phyloP scores from a whole-genome alignment of 306 rosid genomes.

The Gynostemma pentaphyllum region DNA sequence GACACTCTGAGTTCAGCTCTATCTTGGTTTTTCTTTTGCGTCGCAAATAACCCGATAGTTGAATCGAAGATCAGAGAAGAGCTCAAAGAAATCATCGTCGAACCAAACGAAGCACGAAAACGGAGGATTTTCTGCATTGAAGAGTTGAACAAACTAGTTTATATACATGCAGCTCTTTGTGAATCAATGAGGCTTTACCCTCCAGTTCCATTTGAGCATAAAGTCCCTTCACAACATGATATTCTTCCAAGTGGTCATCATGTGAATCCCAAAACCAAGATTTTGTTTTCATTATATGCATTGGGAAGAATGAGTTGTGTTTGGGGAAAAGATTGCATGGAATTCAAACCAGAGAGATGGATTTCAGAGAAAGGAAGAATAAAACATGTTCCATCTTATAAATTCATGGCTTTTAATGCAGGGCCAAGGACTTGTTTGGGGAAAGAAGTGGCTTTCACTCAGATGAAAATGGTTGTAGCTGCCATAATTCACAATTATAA shows the following conservation, averaged over 20 bases:
- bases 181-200: conserved; percentile 45
- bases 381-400: conserved; percentile 25
- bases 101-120: neutral
- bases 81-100: conserved; percentile 6
- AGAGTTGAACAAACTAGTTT: conserved; percentile 25
- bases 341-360: conserved; percentile 61
- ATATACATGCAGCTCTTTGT: conserved; percentile 39
- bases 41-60: conserved; percentile 31
- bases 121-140: neutral
- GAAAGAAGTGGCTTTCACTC: conserved; percentile 24
- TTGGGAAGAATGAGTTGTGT: conserved; percentile 40
- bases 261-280: conserved; percentile 5
- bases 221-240: conserved; percentile 12
- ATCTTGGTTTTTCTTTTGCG: conserved; percentile 37
- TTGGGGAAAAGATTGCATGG: conserved; percentile 42
- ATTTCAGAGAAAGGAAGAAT: conserved; percentile 20
- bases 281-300: conserved; percentile 24
- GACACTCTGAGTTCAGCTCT: conserved; percentile 36
- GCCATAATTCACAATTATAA: conserved; percentile 23
- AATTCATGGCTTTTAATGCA: conserved; percentile 27
- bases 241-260: conserved; percentile 33
- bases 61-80: conserved; percentile 37
- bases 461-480: conserved; percentile 29
- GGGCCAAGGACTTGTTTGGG: conserved; percentile 53
- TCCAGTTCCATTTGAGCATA: conserved; percentile 26